These are phyloP conservation scores for Solanum rostratum DNA, from an alignment of 257 asterid species.

Conservation along the genomic window DNA sequence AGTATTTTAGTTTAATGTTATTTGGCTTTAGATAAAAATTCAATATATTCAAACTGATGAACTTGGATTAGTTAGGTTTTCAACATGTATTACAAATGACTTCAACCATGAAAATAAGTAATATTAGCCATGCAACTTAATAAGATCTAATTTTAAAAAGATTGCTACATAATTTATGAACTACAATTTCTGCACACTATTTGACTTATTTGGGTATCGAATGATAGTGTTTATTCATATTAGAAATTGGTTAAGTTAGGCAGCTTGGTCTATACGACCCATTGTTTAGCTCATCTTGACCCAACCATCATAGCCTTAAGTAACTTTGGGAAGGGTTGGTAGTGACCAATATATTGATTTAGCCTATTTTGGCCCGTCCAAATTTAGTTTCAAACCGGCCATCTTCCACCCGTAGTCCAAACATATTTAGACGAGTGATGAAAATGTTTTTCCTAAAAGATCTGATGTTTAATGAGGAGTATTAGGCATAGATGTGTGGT, in stretches of 20 bases:
- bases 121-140: not conserved
- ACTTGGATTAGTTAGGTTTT: constrained; percentile 41
- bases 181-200: not conserved
- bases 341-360: not conserved
- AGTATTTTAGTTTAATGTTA: not conserved
- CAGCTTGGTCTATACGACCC: not conserved
- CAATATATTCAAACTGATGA: constrained; percentile 6
- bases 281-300: too few relatives aligned
- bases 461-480: not conserved
- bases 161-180: not conserved
- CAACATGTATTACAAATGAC: not conserved
- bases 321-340: not conserved
- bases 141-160: not conserved
- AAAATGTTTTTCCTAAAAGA: not conserved
- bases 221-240: not conserved
- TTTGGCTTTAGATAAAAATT: not conserved
- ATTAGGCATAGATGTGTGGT: not conserved
- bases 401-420: not conserved
- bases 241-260: not conserved
- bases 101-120: not conserved
- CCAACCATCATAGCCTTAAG: not conserved
- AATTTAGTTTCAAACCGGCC: not conserved
- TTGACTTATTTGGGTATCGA: not conserved
- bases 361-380: not conserved
- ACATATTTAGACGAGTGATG: not conserved